These are phyloP conservation scores for Psidium guajava DNA, from an alignment of 345 rosid species.

Conservation along the genomic window DNA sequence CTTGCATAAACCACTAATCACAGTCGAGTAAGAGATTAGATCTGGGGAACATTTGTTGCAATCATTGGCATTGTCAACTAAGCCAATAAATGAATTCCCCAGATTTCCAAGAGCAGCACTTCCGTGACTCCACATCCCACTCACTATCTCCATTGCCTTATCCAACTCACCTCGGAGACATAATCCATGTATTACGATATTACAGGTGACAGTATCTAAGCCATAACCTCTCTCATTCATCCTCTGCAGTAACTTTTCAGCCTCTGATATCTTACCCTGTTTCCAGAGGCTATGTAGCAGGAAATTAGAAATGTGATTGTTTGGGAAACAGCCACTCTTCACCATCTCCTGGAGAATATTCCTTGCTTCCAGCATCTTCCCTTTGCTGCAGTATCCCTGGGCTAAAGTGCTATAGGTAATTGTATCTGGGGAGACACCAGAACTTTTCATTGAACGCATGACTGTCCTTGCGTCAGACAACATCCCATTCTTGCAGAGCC, in stretches of 20 bases:
- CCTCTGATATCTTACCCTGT: slow-evolving; percentile 66
- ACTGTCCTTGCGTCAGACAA: slow-evolving; percentile 59
- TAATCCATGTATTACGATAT: slow-evolving; percentile 75
- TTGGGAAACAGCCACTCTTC: slow-evolving; percentile 54
- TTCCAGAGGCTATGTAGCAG: slow-evolving; percentile 80
- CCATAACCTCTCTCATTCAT: slow-evolving; percentile 78
- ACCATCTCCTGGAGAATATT: slow-evolving; percentile 67
- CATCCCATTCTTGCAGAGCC: slow-evolving; percentile 82
- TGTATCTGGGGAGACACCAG: slow-evolving; percentile 57
- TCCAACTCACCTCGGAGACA: slow-evolving; percentile 70
- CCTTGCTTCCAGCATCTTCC: slow-evolving; percentile 50
- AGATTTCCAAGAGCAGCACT: slow-evolving; percentile 84
- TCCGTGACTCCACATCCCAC: slow-evolving; percentile 76
- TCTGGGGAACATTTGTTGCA: slow-evolving; percentile 69
- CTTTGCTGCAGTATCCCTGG: slow-evolving; percentile 62
- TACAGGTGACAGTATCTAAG: slow-evolving; percentile 83
- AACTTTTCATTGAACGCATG: slow-evolving; percentile 42
- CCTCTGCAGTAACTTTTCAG: slow-evolving; percentile 69
- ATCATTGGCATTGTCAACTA: slow-evolving; percentile 48
- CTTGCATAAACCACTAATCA: slow-evolving; percentile 72
- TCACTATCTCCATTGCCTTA: slow-evolving; percentile 75
- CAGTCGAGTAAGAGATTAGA: slow-evolving; percentile 63
- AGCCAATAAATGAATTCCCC: slow-evolving; percentile 66
- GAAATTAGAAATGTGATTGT: slow-evolving; percentile 66
- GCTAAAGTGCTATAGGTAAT: slow-evolving; percentile 70